phyloP scores from a whole-genome alignment of 192 early-diverging fungal species.

The Cetraspora pellucida region DNA sequence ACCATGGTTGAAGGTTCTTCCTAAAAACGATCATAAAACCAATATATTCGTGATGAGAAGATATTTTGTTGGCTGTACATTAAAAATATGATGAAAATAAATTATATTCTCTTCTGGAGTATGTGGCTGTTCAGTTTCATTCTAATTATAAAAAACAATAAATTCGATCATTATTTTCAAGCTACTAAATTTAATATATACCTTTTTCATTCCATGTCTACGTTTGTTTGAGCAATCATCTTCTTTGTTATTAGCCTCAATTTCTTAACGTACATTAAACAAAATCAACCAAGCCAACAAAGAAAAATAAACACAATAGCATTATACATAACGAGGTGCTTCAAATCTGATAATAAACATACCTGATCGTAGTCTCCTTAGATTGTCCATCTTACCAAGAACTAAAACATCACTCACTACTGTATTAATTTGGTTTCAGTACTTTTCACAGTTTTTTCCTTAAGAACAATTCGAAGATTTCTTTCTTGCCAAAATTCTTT shows the following conservation, averaged over 20 bases:
- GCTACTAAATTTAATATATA: too few species aligned
- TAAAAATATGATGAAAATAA: too few species aligned
- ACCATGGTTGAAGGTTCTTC: not conserved
- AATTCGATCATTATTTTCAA: too few species aligned
- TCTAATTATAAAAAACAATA: too few species aligned
- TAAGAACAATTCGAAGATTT: conserved; percentile 5
- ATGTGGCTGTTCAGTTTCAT: too few species aligned
- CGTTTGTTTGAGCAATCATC: too few species aligned
- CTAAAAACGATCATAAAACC: too few species aligned
- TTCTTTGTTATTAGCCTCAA: too few species aligned
- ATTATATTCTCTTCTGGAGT: too few species aligned
- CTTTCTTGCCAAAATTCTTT: conserved; percentile 7
- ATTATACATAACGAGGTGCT: not conserved
- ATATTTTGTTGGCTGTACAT: too few species aligned
- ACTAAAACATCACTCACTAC: conserved; percentile 11
- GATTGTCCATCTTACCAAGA: conserved; percentile 3
- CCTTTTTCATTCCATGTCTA: too few species aligned
- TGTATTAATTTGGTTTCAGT: conserved; percentile 16
- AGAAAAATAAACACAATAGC: not conserved
- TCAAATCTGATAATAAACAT: not conserved
- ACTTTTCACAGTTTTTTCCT: conserved; percentile 16
- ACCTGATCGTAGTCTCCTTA: not conserved
- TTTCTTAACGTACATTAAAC: not conserved
- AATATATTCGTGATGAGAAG: too few species aligned
- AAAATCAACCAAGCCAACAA: not conserved